Base-by-base conservation (phyloP, 2,329 filamentous ascomycete genomes). In the Amphichorda felina region DNA sequence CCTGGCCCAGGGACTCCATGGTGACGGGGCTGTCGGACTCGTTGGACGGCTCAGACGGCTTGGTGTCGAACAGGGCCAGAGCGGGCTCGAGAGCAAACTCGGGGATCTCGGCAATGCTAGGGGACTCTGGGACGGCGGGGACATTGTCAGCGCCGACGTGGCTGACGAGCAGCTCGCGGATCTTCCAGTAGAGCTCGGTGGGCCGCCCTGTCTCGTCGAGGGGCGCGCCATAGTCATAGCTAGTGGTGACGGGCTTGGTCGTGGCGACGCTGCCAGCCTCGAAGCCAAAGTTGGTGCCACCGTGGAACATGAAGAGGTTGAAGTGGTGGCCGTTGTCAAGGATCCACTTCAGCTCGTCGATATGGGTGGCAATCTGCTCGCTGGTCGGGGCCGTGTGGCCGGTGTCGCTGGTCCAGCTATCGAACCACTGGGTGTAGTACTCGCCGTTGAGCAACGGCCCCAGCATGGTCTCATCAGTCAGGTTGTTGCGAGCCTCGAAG, bases 301-400 rank as follows among this genome's bases (percentile, higher is more conserved):
- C 67, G 40, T 70, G 66, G 40, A 70, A 63, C 65, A 70, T 69
- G 45, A 68, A 70, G 36, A 70, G 44, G 45, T 58, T 67, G 40
- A 71, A 6, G 10, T 24, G 21, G 10, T 24, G 6, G 6, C 21
- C 21, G 21, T 10, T 10, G 10, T 10, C 10, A 6, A 24, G 21
- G 21, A 24, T 10, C 21, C 21, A 24, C 6, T 24, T 10, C 21
- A 24, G 10, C 21, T 24, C 21, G 10, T 24, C 21, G n/a, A n/a
- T n/a, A n/a, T n/a, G n/a, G n/a, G n/a, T n/a, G n/a, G n/a, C n/a
- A n/a, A n/a, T n/a, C n/a, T n/a, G n/a, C n/a, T n/a, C n/a, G 10
- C 21, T 10, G 10, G 6, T 10, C 6, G 6, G 10, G 6, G 21
- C 10, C 21, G 21, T 6, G 10, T 24, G 21, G 6, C 21, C 21